Base-by-base conservation (phyloP, 1,284 basidiomycete species). In the Xerocomus nothofagi region DNA sequence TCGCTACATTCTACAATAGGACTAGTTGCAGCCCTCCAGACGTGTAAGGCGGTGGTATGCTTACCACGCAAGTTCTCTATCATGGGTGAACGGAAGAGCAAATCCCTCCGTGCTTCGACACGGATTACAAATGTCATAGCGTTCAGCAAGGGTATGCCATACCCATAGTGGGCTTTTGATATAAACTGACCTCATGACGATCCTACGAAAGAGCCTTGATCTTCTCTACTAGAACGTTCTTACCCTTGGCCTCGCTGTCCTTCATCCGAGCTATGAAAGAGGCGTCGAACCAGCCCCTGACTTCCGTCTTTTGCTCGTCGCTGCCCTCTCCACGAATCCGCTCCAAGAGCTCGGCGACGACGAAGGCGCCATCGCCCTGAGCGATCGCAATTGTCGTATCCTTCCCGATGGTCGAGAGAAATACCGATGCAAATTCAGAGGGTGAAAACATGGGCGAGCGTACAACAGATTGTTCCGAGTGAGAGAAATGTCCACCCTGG, bases 401-500 rank as follows among this genome's bases (percentile, higher is more conserved):
- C 51, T 71, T 65, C 39, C 82, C 87, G 1, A 89, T 77, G 1
- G 73, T 64, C 17, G 73, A 63, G 20, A 88, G 73, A 63, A 92
- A 88, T 14, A 69, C 63, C 3, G 68, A 65, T 0, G 86, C 84
- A 53, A 93, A 87, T 1, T 65, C 65, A 2, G 66, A 61, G 1
- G 87, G 73, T 14, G 82, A 78, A 74, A 82, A 88, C 4, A 65
- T 61, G 1, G 71, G 57, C 1, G 74, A 66, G 17, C 71, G 68
- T 6, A 76, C 70, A 36, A 93, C 73, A 1, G 75, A 56, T 38
- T 78, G 77, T 3, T 81, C 78, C 0, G 76, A 66, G 37, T 82
- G 83, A 50, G 82, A 85, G 70, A 84, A 94, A 66, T 93, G 91
- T 0, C 92, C 92, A n/a, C 92, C 92, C 61, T 93, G 88, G 0